Evolutionary conservation across 2,329 filamentous ascomycete species (phyloP).

Genomic region (Aspergillus phoenicis): DNA sequence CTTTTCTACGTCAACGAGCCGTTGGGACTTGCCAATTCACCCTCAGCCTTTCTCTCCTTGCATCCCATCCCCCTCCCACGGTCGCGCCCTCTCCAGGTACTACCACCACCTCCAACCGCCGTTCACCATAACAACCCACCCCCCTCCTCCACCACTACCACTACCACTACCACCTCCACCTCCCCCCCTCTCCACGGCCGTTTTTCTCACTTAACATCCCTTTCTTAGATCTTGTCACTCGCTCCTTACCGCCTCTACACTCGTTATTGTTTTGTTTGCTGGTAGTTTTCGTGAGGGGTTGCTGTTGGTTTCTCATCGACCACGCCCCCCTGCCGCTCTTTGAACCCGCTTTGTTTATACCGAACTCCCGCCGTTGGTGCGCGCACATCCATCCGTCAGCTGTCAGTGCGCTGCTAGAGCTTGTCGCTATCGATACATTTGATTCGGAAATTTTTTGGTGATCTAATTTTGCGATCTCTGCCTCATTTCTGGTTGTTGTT

Average conservation of each 20-base stretch:
- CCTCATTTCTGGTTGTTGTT: neutral
- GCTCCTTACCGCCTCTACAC: constrained; percentile 29
- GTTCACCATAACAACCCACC: constrained; percentile 9
- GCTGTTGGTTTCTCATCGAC: constrained; percentile 19
- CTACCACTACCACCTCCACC: constrained; percentile 1
- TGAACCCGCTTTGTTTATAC: constrained; percentile 23
- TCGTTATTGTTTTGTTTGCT: constrained; percentile 27
- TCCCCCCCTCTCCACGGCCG: constrained; percentile 8
- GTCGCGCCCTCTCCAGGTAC: constrained; percentile 27
- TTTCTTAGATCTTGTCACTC: constrained; percentile 29
- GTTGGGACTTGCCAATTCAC: constrained; percentile 28
- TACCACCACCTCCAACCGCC: neutral
- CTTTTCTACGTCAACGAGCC: constrained; percentile 29
- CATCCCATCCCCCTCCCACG: constrained; percentile 22
- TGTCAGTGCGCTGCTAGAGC: neutral
- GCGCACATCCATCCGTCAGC: constrained; percentile 14
- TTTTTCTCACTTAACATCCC: constrained; percentile 15
- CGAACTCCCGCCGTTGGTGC: constrained; percentile 7
- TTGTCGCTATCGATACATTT: neutral
- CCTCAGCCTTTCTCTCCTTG: constrained; percentile 23
- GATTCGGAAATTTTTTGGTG: constrained; percentile 7
- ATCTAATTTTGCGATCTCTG: neutral
- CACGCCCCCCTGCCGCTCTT: constrained; percentile 31
- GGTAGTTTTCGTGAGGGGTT: constrained; percentile 15
- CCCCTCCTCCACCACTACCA: constrained; percentile 12